A percentile compares a stretch with the other conserved stretches of the same genome.
Evolutionary conservation across 495 filamentous ascomycete genomes (phyloP).

Genomic region (Penicillium nucicola): DNA sequence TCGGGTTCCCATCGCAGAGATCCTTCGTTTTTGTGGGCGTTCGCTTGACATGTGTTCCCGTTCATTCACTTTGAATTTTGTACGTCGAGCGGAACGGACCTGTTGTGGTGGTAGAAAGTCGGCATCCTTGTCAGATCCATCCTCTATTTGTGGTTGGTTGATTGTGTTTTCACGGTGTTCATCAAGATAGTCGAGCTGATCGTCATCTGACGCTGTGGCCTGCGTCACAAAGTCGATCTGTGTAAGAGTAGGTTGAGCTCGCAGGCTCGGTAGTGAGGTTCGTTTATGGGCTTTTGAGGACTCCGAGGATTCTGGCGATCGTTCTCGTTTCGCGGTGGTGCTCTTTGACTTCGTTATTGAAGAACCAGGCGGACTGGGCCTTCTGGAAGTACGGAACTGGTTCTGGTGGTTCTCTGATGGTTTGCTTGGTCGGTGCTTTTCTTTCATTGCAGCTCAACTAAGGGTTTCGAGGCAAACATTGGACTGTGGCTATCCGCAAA

Average conservation of each 20-base stretch:
- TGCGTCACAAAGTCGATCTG: slow-evolving; percentile 43
- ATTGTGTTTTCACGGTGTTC: slow-evolving; percentile 1
- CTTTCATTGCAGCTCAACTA: slow-evolving; percentile 34
- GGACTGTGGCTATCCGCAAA: neutral
- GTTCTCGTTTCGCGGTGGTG: slow-evolving; percentile 14
- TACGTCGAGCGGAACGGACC: slow-evolving; percentile 10
- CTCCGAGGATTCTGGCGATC: slow-evolving; percentile 21
- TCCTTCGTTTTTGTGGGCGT: slow-evolving; percentile 14
- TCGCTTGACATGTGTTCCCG: slow-evolving; percentile 1
- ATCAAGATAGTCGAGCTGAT: slow-evolving; percentile 33
- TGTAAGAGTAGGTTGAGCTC: slow-evolving; percentile 39
- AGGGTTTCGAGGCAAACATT: neutral
- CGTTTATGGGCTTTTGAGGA: slow-evolving; percentile 22
- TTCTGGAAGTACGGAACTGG: slow-evolving; percentile 27
- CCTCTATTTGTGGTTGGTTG: slow-evolving; percentile 25
- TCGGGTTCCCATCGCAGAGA: neutral
- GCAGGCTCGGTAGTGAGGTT: slow-evolving; percentile 13
- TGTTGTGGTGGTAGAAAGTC: slow-evolving; percentile 20
- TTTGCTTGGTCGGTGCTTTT: slow-evolving; percentile 11
- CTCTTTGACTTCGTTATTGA: slow-evolving; percentile 17
- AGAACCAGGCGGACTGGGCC: slow-evolving; percentile 13
- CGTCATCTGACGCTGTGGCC: slow-evolving; percentile 23
- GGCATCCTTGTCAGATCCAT: slow-evolving; percentile 25
- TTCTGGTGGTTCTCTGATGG: slow-evolving; percentile 15
- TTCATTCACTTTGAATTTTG: slow-evolving; percentile 21